A percentile compares a stretch with the other conserved stretches of the same genome.
Conservation (phyloP, 768 basidiomycete species). For the Lactarius trivialis region DNA sequence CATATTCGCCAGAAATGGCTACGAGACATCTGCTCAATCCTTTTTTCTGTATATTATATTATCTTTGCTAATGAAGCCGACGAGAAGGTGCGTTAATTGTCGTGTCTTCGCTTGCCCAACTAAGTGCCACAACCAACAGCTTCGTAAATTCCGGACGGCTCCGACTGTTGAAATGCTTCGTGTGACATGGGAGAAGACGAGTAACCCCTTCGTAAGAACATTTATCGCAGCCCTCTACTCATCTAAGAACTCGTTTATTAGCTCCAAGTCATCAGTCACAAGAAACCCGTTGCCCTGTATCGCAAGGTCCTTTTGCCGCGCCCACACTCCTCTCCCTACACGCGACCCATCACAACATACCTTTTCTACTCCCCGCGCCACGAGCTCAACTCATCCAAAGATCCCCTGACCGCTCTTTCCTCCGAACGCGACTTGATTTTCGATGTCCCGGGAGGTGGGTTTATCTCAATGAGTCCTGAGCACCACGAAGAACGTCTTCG, state of each 20-base stretch:
- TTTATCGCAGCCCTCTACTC: slow-evolving; percentile 1
- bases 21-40: slow-evolving; percentile 74
- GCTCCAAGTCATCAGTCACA: slow-evolving; percentile 59
- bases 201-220: slow-evolving; percentile 75
- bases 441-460: slow-evolving; percentile 95
- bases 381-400: slow-evolving; percentile 39
- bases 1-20: slow-evolving; percentile 87
- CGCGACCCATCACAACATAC: slow-evolving; percentile 75
- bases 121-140: slow-evolving; percentile 38
- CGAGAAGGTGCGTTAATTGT: slow-evolving; percentile 67
- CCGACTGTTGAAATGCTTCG: slow-evolving; percentile 97
- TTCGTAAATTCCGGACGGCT: slow-evolving; percentile 85
- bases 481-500: slow-evolving; percentile 94
- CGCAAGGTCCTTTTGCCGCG: slow-evolving; percentile 80
- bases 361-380: slow-evolving; percentile 76
- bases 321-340: slow-evolving; percentile 66
- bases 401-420: slow-evolving; percentile 39
- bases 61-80: slow-evolving; percentile 86
- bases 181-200: slow-evolving; percentile 94
- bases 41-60: slow-evolving; percentile 89
- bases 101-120: not conserved
- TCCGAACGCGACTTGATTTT: slow-evolving; percentile 61
- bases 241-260: slow-evolving; percentile 29
- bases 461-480: slow-evolving; percentile 91
- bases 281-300: slow-evolving; percentile 56